Evolutionary conservation across 306 rosid species (phyloP).

Genomic region (Abrus pulchellus): DNA sequence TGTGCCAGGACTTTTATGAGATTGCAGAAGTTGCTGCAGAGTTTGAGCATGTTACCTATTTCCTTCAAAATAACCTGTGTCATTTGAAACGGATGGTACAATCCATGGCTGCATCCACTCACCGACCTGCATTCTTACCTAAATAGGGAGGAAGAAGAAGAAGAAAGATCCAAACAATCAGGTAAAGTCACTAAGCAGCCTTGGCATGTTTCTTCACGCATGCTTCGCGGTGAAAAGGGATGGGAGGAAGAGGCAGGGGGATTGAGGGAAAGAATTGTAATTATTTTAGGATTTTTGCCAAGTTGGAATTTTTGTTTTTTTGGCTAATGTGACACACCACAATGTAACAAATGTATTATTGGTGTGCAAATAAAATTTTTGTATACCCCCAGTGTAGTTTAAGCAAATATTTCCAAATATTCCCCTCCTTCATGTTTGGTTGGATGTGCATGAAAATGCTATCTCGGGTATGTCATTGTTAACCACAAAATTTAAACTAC

Average conservation of each 20-base stretch:
- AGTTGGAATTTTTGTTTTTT: not conserved
- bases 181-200: not conserved
- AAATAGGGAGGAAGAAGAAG: not conserved
- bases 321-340: not conserved
- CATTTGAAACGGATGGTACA: not conserved
- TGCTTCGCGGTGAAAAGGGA: constrained; percentile 6
- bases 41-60: not conserved
- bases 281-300: not conserved
- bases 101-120: not conserved
- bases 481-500: not conserved
- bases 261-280: not conserved
- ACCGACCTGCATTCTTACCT: not conserved
- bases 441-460: not conserved
- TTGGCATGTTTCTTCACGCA: not conserved
- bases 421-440: not conserved
- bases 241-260: not conserved
- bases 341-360: not conserved
- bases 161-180: not conserved
- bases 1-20: constrained; percentile 4
- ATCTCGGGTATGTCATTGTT: not conserved
- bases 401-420: not conserved
- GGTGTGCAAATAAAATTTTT: not conserved
- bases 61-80: constrained; percentile 5
- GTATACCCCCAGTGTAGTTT: not conserved
- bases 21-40: constrained; percentile 4